Evolutionary conservation across 306 rosid genomes (phyloP), one percentile per base, ranked within the genome.

Genomic region (Lupinus albus): DNA sequence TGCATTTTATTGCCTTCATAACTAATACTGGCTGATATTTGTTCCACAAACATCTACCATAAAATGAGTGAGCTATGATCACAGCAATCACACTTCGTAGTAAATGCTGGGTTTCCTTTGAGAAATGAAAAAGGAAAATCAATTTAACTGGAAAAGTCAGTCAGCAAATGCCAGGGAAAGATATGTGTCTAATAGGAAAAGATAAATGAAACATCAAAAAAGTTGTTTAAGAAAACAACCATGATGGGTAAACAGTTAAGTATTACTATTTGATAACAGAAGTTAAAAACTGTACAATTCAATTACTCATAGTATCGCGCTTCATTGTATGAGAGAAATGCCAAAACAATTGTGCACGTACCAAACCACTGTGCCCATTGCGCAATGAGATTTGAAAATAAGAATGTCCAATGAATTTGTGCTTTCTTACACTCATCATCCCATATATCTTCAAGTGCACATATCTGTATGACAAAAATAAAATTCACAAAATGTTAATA

Each of bases 311-410:
- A 16, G 28, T 48, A 36, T 45, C 53, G 59, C 28, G 33, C 52
- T 73, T 33, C 49, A 25, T 30, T 45, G 36, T 7, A 70, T 21
- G 32, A 7, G 11, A 39, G 54, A 30, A 3, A 56, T 71, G 52
- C 67, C 38, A 77, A 57, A 66, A 64, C 74, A 74, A 54, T 17
- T 25, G 30, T 25, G 30, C 62, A 61, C 30, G 49, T 84, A 93
- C 99, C 99, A 73, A 93, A 81, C 95, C 90, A 86, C 28, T 85
- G 95, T 6, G 91, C 91, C 99, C 99, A 93, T 72, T 88, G 92
- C 4, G 86, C 84, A 73, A 93, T 84, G 74, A 90, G 73, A 65
- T 85, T 88, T 42, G 99, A 88, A 68, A 90, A 93, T 69, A 88
- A 7, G 64, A 81, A 78, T 15, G 91, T 84, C 99, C 99, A 93